phyloP scores from a whole-genome alignment of 2,329 filamentous ascomycete species.

The Septoria petroselini region DNA sequence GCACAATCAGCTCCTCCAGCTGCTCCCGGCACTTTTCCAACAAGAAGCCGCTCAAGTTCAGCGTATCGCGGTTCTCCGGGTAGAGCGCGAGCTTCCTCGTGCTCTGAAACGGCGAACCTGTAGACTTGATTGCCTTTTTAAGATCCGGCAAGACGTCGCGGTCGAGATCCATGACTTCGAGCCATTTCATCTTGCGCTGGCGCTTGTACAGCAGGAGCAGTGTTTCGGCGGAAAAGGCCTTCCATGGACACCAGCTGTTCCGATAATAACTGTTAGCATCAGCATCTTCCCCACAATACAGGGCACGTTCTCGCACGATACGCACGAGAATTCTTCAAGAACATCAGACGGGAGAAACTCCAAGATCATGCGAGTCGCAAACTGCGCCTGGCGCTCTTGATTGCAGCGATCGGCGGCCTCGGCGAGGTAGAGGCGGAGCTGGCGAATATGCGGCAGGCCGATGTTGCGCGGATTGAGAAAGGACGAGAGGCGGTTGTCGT shows the following conservation, averaged over 20 bases:
- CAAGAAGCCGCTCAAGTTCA: conserved; percentile 45
- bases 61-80: conserved; percentile 46
- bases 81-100: conserved; percentile 48
- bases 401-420: conserved; percentile 46
- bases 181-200: conserved; percentile 49
- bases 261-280: conserved; percentile 27
- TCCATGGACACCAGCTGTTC: conserved; percentile 49
- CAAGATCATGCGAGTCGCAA: conserved; percentile 49
- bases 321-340: conserved; percentile 47
- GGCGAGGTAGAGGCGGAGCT: conserved; percentile 48
- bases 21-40: conserved; percentile 42
- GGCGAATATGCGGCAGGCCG: conserved; percentile 47
- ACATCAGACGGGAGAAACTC: conserved; percentile 50
- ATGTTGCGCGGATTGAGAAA: conserved; percentile 49
- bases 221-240: conserved; percentile 48
- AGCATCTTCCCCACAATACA: conserved; percentile 10
- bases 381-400: conserved; percentile 45
- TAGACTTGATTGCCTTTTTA: conserved; percentile 41
- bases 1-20: conserved; percentile 49
- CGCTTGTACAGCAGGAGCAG: conserved; percentile 48
- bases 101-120: conserved; percentile 43
- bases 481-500: conserved; percentile 45
- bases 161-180: conserved; percentile 49
- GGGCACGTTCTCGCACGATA: conserved; percentile 12
- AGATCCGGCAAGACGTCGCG: conserved; percentile 43